phyloP scores from a whole-genome alignment of 306 rosid genomes.

The Sicyos baderoa region DNA sequence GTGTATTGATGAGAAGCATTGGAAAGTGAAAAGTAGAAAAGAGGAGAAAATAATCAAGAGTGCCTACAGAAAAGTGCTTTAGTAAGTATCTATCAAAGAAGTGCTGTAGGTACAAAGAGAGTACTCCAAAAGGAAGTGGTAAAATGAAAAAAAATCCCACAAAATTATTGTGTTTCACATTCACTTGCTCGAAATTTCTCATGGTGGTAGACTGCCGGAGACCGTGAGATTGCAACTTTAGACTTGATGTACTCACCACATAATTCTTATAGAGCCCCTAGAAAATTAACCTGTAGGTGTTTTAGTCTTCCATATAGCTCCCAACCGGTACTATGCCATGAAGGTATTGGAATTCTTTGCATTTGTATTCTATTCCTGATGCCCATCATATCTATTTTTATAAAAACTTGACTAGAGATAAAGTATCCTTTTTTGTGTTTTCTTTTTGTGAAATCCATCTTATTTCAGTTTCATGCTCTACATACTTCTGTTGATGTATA shows the following conservation, averaged over 20 bases:
- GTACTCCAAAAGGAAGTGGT: not conserved
- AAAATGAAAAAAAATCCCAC: not conserved
- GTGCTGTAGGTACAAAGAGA: not conserved
- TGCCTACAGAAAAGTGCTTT: not conserved
- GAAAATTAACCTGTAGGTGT: not conserved
- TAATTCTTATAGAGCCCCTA: not conserved
- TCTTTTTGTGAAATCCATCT: not conserved
- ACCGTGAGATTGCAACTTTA: not conserved
- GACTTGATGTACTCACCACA: not conserved
- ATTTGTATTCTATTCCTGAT: not conserved
- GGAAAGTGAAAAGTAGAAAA: not conserved
- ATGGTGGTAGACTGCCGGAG: not conserved
- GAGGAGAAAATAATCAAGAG: not conserved
- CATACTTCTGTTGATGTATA: not conserved
- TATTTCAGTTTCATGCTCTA: conserved; percentile 5
- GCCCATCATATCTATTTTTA: not conserved
- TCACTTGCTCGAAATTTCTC: not conserved
- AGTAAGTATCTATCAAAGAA: not conserved
- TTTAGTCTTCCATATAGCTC: not conserved
- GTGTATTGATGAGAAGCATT: not conserved
- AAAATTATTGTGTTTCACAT: not conserved
- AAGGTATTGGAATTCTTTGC: not conserved
- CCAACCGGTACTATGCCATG: not conserved
- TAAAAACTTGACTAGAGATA: not conserved
- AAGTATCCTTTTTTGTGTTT: not conserved